These are phyloP conservation scores for Fusarium dimerum DNA, from an alignment of 2,329 filamentous ascomycete species.

Conservation along the genomic window DNA sequence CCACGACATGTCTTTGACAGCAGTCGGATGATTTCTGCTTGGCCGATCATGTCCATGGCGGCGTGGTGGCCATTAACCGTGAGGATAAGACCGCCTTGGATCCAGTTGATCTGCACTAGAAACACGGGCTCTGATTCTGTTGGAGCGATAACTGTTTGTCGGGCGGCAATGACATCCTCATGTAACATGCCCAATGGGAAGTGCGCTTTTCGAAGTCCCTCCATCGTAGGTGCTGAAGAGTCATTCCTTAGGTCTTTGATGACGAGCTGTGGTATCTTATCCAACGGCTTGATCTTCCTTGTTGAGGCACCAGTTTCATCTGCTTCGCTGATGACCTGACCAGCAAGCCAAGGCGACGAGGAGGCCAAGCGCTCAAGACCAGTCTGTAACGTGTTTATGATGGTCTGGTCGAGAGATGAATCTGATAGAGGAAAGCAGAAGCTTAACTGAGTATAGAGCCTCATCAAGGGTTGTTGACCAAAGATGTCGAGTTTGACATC, in stretches of 20 bases:
- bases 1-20: conserved; percentile 50
- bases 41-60: conserved; percentile 52
- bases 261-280: conserved; percentile 35
- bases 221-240: conserved; percentile 37
- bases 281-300: conserved; percentile 41
- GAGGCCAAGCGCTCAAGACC: conserved; percentile 41
- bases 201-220: conserved; percentile 35
- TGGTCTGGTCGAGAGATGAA: conserved; percentile 18
- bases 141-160: conserved; percentile 38
- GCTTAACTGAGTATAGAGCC: conserved; percentile 49
- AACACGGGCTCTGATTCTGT: conserved; percentile 41
- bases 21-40: conserved; percentile 46
- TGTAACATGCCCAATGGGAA: conserved; percentile 53
- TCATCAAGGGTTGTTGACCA: conserved; percentile 42
- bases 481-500: conserved; percentile 41
- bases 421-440: conserved; percentile 39
- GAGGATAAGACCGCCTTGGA: conserved; percentile 50
- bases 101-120: conserved; percentile 49
- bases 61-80: conserved; percentile 50
- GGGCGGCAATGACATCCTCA: conserved; percentile 43
- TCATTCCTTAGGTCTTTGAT: conserved; percentile 46
- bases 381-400: conserved; percentile 32
- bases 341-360: conserved; percentile 49
- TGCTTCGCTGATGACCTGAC: conserved; percentile 39
- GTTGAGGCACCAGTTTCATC: conserved; percentile 30